Base-by-base conservation (phyloP, 169 alveolate genomes). In the Nephromyces sp. region DNA sequence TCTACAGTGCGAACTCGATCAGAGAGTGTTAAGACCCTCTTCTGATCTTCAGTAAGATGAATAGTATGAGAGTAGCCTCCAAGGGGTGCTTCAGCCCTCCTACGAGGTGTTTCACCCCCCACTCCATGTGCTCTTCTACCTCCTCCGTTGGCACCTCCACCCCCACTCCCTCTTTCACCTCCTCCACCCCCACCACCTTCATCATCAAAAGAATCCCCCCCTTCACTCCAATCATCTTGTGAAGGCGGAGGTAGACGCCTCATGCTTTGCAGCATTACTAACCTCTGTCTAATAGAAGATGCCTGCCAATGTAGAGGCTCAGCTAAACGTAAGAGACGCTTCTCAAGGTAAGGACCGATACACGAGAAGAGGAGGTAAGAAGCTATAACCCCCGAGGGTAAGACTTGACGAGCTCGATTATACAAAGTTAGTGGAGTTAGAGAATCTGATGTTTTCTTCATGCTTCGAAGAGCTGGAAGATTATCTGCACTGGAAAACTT, bases 21-120 rank as follows among this genome's bases (percentile, higher is more conserved):
- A 24, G 66, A 8, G 8, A 62, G 68, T n/a, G 51, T n/a, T 21
- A 15, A n/a, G 28, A 62, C 8, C 51, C n/a, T 8, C 68, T 57
- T 15, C 51, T 62, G 8, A 57, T 21, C 66, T 8, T 8, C 15
- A 62, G 68, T n/a, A 8, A 21, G 33, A 8, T 57, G 15, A 8
- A 62, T n/a, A n/a, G 68, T 62, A 62, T 24, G 8, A 62, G 33
- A 62, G 8, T 15, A 8, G 15, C 8, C 68, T 8, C 33, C 68
- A 62, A 62, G 68, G 66, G 8, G 63, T 62, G 8, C 68, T 62
- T 15, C 68, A 8, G 68, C 68, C 63, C 28, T n/a, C 33, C 68
- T n/a, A 57, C 8, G 15, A 21, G 57, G n/a, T 15, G 57, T 15
- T 43, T 15, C 57, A 43, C 15, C 57, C 57, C 57, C n/a, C n/a